These are phyloP conservation scores for Triticum turgidum DNA, from an alignment of 176 grass and related monocot species.

Conservation along the genomic window DNA sequence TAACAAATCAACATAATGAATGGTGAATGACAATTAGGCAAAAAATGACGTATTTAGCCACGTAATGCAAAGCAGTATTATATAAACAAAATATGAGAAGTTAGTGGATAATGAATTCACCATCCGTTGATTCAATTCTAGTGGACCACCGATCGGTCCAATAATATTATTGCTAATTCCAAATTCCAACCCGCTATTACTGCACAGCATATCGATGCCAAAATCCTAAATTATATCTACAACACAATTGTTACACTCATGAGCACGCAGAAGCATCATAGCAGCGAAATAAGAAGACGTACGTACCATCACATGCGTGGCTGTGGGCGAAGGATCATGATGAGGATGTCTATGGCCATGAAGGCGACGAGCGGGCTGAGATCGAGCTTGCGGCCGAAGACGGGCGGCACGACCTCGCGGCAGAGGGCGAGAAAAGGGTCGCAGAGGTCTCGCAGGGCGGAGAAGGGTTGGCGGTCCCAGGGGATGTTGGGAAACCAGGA, in stretches of 20 bases:
- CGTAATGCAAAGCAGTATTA: neutral
- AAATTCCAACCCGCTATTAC: no score
- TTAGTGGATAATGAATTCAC: neutral
- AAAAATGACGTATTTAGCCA: neutral
- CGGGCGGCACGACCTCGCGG: constrained; percentile 83
- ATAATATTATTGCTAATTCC: no score
- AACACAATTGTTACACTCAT: neutral
- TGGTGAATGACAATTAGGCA: neutral
- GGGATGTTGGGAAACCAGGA: constrained; percentile 98
- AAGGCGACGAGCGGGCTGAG: constrained; percentile 92
- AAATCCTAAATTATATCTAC: neutral
- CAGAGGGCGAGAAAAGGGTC: constrained; percentile 92
- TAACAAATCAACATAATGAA: no score
- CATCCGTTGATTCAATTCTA: neutral
- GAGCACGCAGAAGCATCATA: neutral
- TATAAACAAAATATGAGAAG: neutral
- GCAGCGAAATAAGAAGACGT: neutral
- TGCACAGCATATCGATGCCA: no score
- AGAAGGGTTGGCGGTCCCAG: constrained; percentile 94
- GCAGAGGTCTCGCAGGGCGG: constrained; percentile 78
- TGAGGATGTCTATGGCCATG: constrained; percentile 76
- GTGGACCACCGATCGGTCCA: no score
- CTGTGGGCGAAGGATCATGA: constrained; percentile 80
- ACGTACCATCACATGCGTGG: constrained; percentile 68
- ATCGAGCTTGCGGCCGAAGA: constrained; percentile 83